Base-by-base conservation (phyloP, 208 protist species). In the Acanthamoeba lugdunensis region DNA sequence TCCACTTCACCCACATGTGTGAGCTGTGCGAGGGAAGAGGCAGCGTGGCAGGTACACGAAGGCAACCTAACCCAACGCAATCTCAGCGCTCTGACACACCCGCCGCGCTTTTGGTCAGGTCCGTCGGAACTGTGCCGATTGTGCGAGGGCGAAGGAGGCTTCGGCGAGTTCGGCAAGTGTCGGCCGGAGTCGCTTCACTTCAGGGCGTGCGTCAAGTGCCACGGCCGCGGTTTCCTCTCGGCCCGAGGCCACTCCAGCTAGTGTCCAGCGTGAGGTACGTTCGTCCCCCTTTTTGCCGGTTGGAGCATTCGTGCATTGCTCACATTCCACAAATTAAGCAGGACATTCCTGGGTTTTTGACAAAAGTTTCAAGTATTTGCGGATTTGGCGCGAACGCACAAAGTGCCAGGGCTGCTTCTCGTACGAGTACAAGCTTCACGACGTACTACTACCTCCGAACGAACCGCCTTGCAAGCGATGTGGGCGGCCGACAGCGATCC, bases 1-100 rank as follows among this genome's bases (percentile, higher is more conserved):
- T 84, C 13, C 77, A 84, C 77, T 84, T 84, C 48, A 84, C 77
- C 21, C 77, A 84, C 77, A 16, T 84, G 77, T 84, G 77, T 21
- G 77, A 84, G 45, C 45, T 84, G 21, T 84, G 77, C 77, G 45
- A 52, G 11, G 77, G 77, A 16, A 2, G 45, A 13, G 77, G 77
- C 45, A 56, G 28, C 16, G 77, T 84, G 11, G 77, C 13, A 0
- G 77, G 77, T 84, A 45, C 23, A 4, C 37, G 37, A 4, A 25
- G 45, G 45, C 4, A 48, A 48, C 45, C 45, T 0, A 11, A 3
- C 45, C 45, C 45, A 48, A 48, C 61, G 16, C 25, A 45, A 77
- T 37, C 21, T 58, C 13, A 9, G 2, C 45, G 14, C 54, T 2
- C 54, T n/a, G 58, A 18, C 16, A 0, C 11, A 50, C 33, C 33